Conservation (phyloP, 2,329 filamentous ascomycete species). For the Exophiala sp. region DNA sequence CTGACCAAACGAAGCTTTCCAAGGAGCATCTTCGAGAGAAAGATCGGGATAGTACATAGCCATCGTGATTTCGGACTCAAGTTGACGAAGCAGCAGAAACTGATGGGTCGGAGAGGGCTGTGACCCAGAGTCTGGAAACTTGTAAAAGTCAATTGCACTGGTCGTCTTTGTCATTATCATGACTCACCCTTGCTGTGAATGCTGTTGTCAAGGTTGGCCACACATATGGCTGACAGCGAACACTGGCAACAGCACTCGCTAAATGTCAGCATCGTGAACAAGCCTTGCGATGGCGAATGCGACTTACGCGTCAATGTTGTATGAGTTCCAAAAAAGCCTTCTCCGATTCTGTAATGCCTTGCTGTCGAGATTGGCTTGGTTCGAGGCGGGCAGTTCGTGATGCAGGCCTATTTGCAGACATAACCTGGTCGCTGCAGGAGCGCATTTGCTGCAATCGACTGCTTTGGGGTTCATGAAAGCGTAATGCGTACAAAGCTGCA, state of each 20-base stretch:
- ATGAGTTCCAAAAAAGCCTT: conserved; percentile 17
- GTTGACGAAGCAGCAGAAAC: conserved; percentile 4
- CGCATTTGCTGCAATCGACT: conserved; percentile 9
- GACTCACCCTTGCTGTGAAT: conserved; percentile 6
- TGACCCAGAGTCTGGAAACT: conserved; percentile 13
- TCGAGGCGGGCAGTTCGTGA: conserved; percentile 3
- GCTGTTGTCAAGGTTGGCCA: conserved; percentile 3
- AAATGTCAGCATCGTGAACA: background rate
- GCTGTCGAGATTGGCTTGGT: background rate
- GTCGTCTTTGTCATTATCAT: no score
- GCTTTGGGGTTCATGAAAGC: conserved; percentile 14
- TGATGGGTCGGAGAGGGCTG: conserved; percentile 6
- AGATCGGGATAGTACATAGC: conserved; percentile 8
- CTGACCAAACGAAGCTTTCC: background rate
- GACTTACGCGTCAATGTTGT: conserved; percentile 10
- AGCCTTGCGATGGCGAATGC: background rate
- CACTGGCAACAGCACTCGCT: conserved; percentile 9
- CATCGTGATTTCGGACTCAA: conserved; percentile 10
- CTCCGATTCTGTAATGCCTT: conserved; percentile 3
- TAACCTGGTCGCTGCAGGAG: conserved; percentile 10
- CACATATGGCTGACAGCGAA: conserved; percentile 8
- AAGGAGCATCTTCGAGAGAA: background rate
- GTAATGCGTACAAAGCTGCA: conserved; percentile 17
- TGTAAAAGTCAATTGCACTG: background rate
- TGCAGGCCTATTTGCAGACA: conserved; percentile 10